phyloP scores from a whole-genome alignment of 208 protist genomes.

The Leishmania martiniquensis region DNA sequence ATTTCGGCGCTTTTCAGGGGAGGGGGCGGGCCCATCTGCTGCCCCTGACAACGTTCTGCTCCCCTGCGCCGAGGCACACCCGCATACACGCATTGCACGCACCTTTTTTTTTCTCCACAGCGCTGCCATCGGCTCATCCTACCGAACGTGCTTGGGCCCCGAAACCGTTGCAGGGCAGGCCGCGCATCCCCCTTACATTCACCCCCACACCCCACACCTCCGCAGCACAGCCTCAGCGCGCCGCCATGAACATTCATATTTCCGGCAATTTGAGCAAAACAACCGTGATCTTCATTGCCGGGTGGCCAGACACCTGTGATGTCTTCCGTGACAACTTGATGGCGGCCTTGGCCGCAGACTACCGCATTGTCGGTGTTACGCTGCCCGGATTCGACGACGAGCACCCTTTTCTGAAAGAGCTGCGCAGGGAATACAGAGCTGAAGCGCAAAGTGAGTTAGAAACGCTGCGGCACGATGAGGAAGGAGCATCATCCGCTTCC shows the following conservation, averaged over 20 bases:
- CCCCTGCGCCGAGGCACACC: not conserved
- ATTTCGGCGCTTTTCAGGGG: not conserved
- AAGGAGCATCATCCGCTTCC: not conserved
- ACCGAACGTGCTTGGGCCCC: not conserved
- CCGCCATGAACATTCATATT: conserved; percentile 75
- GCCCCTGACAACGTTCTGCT: not conserved
- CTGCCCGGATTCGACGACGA: conserved; percentile 65
- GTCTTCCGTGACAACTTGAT: conserved; percentile 80
- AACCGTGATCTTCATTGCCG: conserved; percentile 74
- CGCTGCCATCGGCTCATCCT: not conserved
- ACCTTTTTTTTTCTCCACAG: not conserved
- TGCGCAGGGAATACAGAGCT: conserved; percentile 6
- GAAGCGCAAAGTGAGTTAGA: not conserved
- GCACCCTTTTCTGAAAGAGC: conserved; percentile 42
- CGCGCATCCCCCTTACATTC: not conserved
- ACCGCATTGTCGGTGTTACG: conserved; percentile 73
- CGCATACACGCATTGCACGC: not conserved
- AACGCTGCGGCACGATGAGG: not conserved
- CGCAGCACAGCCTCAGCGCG: not conserved
- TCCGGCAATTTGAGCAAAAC: conserved; percentile 66
- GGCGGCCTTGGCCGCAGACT: conserved; percentile 40
- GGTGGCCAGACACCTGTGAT: conserved; percentile 80
- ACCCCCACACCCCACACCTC: not conserved
- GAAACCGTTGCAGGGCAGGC: not conserved
- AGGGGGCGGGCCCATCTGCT: not conserved